Percentiles rank a stretch among this genome's conserved stretches.
Evolutionary conservation across 352 stramenopile genomes (phyloP).

Genomic region (Phytophthora cajani): DNA sequence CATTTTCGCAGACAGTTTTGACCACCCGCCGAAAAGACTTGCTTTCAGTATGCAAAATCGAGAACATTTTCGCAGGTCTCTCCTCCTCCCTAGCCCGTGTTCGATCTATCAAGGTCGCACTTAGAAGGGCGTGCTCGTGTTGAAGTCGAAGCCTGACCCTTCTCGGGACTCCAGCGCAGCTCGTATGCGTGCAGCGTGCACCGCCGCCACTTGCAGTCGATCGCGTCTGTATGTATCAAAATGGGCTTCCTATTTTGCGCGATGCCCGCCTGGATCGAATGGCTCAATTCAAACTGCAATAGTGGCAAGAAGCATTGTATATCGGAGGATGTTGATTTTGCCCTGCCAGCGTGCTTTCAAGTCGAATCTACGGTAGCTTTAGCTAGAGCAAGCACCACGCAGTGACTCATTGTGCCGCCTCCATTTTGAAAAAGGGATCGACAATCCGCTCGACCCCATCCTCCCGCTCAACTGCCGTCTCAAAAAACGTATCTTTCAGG

Average conservation of each 20-base stretch:
- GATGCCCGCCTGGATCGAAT: background rate
- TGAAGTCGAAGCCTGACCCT: background rate
- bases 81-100: constrained; percentile 5
- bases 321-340: too few species aligned
- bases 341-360: background rate
- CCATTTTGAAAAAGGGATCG: background rate
- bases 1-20: constrained; percentile 11
- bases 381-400: background rate
- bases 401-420: too few species aligned
- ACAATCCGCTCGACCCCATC: background rate
- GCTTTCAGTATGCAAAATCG: constrained; percentile 1
- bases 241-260: background rate
- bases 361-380: background rate
- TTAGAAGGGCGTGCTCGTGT: background rate
- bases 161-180: too few species aligned
- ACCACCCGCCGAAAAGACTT: constrained; percentile 4
- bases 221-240: background rate
- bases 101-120: constrained; percentile 1
- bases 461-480: background rate
- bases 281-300: background rate
- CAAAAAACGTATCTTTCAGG: background rate
- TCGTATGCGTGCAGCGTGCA: background rate
- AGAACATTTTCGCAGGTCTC: constrained; percentile 8
- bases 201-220: background rate
- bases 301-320: background rate